Base-by-base conservation (phyloP, 495 filamentous ascomycete species). In the Trichoderma asperelloides region DNA sequence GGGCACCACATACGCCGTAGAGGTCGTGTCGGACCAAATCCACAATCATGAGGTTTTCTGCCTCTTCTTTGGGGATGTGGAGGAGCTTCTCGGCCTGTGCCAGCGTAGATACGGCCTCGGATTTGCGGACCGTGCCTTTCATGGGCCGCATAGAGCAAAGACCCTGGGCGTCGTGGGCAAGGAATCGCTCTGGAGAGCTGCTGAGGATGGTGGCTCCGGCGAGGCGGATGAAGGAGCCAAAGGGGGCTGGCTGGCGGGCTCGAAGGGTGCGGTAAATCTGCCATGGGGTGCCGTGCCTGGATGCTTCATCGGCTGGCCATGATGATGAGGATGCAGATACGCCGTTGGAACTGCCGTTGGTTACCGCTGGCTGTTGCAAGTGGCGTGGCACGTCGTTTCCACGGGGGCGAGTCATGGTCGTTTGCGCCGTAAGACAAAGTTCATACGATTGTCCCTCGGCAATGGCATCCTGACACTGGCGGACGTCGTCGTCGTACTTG, bases 31-130 rank as follows among this genome's bases (percentile, higher is more conserved):
- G 84, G 37, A 96, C 92, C 7, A 98, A 81, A 78, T 97, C 95
- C 1, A 96, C 92, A 68, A 98, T 97, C 95, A 98, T 98, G 8
- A 98, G 85, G 72, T 97, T 97, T 78, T 98, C 95, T 15, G 95
- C 93, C 71, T 88, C 88, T 73, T 97, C 95, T 73, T 98, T 98
- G 15, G 88, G 87, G 1, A 89, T 83, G 63, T 87, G 81, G 4
- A 97, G 84, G 68, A 93, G 85, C 47, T 75, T 75, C 47, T 85
- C 86, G 16, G 93, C 94, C 69, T 89, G 80, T 15, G 79, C 83
- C 51, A 88, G 78, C 1, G 89, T 94, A 0, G 76, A 63, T 0
- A 80, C 78, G 18, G 75, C 75, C 39, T 80, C 74, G 0, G 84
- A 82, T 73, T 95, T 96, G 64, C 85, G 85, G 43, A 97, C 91